Conservation (phyloP, 225 moss, liverwort and hornwort genomes). For the Marchantia polymorpha region DNA sequence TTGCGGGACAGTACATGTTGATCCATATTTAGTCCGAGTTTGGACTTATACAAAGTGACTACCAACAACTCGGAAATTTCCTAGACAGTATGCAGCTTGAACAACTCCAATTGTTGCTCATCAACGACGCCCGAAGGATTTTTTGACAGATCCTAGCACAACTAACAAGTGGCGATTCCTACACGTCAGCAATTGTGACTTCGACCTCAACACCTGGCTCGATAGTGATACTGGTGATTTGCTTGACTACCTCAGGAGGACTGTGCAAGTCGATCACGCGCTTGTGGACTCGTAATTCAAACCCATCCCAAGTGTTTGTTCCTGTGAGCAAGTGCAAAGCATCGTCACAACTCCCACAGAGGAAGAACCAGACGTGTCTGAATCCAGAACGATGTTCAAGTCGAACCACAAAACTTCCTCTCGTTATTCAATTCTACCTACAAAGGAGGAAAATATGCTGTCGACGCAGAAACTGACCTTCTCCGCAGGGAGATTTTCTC, state of each 20-base stretch:
- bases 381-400: neutral
- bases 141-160: neutral
- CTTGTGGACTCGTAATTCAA: conserved; percentile 70
- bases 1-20: no score
- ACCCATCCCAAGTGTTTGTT: conserved; percentile 86
- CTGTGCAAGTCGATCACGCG: conserved; percentile 78
- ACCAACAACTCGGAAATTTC: neutral
- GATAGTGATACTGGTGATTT: conserved; percentile 80
- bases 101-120: neutral
- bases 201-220: conserved; percentile 56
- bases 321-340: conserved; percentile 26
- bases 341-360: neutral
- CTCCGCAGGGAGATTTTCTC: conserved; percentile 86
- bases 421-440: neutral
- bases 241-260: conserved; percentile 80
- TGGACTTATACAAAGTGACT: neutral
- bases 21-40: neutral
- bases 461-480: conserved; percentile 38
- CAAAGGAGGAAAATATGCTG: neutral
- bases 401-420: neutral
- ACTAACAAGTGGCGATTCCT: neutral
- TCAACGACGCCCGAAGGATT: neutral
- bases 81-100: neutral
- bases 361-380: no score
- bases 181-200: conserved; percentile 40